These are phyloP conservation scores for Argentina anserina DNA, from an alignment of 306 rosid species.

Conservation along the genomic window DNA sequence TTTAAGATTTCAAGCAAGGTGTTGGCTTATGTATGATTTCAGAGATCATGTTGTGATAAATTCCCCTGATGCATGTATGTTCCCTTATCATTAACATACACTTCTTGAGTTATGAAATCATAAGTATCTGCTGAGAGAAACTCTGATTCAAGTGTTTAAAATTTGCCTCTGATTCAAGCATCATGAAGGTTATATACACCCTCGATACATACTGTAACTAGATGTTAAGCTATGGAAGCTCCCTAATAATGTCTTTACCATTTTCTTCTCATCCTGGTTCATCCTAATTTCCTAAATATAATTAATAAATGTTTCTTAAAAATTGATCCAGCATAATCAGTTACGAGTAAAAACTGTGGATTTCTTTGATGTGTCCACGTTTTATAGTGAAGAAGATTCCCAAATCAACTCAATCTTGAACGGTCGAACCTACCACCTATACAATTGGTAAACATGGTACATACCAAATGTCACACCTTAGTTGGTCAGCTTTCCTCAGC, in stretches of 20 bases:
- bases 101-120: not conserved
- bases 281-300: not conserved
- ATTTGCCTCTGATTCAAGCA: not conserved
- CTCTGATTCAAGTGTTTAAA: not conserved
- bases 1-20: not conserved
- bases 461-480: not conserved
- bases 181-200: not conserved
- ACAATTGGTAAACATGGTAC: not conserved
- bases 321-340: not conserved
- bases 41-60: not conserved
- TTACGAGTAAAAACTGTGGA: not conserved
- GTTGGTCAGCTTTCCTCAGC: not conserved
- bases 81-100: not conserved
- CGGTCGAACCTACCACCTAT: not conserved
- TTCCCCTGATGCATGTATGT: not conserved
- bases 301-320: not conserved
- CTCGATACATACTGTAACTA: not conserved
- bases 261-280: not conserved
- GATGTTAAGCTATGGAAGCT: not conserved
- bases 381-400: not conserved
- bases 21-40: not conserved
- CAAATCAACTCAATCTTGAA: not conserved
- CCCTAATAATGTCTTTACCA: not conserved
- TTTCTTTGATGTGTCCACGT: not conserved
- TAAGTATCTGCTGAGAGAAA: not conserved